Conservation (phyloP, 2,329 filamentous ascomycete species). For the Knoxdaviesia capensis region DNA sequence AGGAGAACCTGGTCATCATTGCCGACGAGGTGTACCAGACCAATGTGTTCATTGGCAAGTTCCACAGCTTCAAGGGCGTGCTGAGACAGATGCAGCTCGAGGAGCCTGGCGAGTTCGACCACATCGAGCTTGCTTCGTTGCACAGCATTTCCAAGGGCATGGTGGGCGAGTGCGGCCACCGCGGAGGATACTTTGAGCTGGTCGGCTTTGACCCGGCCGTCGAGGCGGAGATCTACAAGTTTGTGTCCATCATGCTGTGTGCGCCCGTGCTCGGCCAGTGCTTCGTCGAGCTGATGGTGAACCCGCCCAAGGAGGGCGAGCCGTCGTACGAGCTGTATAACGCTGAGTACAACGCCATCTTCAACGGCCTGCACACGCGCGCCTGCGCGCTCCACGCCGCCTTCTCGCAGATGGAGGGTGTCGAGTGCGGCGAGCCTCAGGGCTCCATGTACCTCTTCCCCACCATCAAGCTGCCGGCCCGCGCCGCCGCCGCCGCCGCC, state of each 20-base stretch:
- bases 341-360: conserved; percentile 70
- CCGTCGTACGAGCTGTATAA: conserved; percentile 71
- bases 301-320: conserved; percentile 69
- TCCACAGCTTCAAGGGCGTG: conserved; percentile 86
- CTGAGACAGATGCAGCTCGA: conserved; percentile 65
- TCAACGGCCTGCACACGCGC: conserved; percentile 54
- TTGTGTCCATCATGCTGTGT: conserved; percentile 91
- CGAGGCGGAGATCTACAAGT: conserved; percentile 92
- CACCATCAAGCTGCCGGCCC: conserved; percentile 60
- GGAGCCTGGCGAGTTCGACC: conserved; percentile 55
- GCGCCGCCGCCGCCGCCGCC: conserved; percentile 57
- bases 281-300: conserved; percentile 93
- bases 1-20: conserved; percentile 73
- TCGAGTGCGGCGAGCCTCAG: conserved; percentile 75
- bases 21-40: conserved; percentile 99
- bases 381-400: conserved; percentile 75
- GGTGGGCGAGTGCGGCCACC: conserved; percentile 96
- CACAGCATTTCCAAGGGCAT: conserved; percentile 96
- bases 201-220: conserved; percentile 73
- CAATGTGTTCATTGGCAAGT: conserved; percentile 88
- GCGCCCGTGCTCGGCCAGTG: conserved; percentile 92
- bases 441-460: conserved; percentile 99
- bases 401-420: conserved; percentile 88
- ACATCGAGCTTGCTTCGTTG: conserved; percentile 74
- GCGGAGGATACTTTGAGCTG: conserved; percentile 94